These are phyloP conservation scores for Protea cynaroides DNA, from an alignment of 164 flowering plant species.

Conservation along the genomic window DNA sequence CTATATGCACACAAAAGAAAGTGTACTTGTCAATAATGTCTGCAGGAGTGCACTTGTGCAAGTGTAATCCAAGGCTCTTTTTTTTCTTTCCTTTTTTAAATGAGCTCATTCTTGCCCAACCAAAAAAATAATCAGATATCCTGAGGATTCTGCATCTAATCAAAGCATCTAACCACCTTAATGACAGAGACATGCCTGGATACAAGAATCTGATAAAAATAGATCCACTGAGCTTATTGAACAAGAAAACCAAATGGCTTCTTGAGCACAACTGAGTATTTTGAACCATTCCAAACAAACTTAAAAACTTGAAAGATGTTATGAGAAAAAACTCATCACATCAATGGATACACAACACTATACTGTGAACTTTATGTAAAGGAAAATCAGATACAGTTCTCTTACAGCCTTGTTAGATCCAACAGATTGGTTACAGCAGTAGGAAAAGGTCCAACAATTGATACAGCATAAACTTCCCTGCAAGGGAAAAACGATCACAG, in stretches of 20 bases:
- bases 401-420: slow-evolving; percentile 91
- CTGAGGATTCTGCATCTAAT: too few species aligned
- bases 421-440: slow-evolving; percentile 85
- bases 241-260: neutral
- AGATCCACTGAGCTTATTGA: neutral
- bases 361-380: neutral
- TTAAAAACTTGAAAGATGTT: neutral
- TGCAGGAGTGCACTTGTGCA: too few species aligned
- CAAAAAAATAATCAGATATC: too few species aligned
- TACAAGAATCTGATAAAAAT: neutral
- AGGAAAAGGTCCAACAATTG: slow-evolving; percentile 96
- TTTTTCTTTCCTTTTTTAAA: too few species aligned
- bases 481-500: slow-evolving; percentile 13
- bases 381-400: neutral
- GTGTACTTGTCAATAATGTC: too few species aligned
- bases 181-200: too few species aligned
- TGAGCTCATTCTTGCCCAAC: too few species aligned
- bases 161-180: neutral
- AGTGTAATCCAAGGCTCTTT: too few species aligned
- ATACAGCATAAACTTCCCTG: slow-evolving; percentile 98
- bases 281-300: neutral
- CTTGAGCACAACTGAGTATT: neutral
- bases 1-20: too few species aligned
- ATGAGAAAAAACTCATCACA: neutral
- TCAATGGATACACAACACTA: neutral